phyloP scores from a whole-genome alignment of 768 basidiomycete species.

The Ramaria sp. region DNA sequence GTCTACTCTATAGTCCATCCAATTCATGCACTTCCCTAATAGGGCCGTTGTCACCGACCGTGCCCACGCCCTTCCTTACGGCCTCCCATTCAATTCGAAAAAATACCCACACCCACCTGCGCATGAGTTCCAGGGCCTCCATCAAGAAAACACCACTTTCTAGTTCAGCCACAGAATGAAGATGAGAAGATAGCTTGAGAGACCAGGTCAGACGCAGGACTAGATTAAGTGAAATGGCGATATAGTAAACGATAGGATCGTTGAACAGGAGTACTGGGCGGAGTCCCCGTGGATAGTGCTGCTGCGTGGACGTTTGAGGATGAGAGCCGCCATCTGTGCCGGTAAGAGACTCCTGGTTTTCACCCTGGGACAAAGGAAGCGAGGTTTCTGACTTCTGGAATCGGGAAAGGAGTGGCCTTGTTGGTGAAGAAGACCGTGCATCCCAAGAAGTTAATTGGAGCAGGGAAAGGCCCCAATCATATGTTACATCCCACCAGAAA shows the following conservation, averaged over 20 bases:
- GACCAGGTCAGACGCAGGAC: constrained; percentile 90
- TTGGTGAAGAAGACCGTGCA: constrained; percentile 17
- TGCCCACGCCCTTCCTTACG: constrained; percentile 41
- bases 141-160: constrained; percentile 80
- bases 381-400: constrained; percentile 9
- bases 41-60: not conserved
- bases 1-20: not conserved
- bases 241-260: constrained; percentile 68
- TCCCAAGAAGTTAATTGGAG: constrained; percentile 30
- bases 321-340: constrained; percentile 24
- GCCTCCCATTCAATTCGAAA: constrained; percentile 95
- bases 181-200: constrained; percentile 78
- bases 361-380: constrained; percentile 9
- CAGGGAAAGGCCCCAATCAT: constrained; percentile 91
- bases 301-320: constrained; percentile 35
- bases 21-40: not conserved
- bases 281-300: constrained; percentile 54
- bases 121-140: constrained; percentile 78
- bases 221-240: constrained; percentile 73
- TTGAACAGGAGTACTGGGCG: constrained; percentile 70
- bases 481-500: constrained; percentile 98
- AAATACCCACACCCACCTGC: constrained; percentile 98
- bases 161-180: constrained; percentile 72
- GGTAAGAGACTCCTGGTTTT: not conserved
- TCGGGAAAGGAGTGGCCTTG: constrained; percentile 8